phyloP scores from a whole-genome alignment of 2,329 filamentous ascomycete species.

The Phialophora tarda region DNA sequence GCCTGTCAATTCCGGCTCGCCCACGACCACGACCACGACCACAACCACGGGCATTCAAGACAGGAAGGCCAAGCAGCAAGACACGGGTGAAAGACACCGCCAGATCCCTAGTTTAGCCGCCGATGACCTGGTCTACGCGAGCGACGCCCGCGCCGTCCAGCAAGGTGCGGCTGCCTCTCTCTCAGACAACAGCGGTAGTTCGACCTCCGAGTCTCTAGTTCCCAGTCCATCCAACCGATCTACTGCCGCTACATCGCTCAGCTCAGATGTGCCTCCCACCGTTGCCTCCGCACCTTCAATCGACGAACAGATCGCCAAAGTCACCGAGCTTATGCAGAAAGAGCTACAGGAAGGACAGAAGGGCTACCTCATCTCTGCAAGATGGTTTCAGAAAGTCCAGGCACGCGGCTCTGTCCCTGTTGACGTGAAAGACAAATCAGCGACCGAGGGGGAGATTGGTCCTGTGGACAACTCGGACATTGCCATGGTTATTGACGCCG shows the following conservation, averaged over 20 bases:
- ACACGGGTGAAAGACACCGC: conserved; percentile 33
- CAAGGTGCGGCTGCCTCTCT: conserved; percentile 31
- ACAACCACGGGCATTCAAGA: conserved; percentile 20
- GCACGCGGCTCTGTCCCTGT: conserved; percentile 67
- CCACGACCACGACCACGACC: conserved; percentile 15
- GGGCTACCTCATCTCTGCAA: conserved; percentile 77
- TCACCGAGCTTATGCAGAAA: conserved; percentile 63
- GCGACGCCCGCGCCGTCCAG: conserved; percentile 49
- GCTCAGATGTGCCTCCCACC: conserved; percentile 32
- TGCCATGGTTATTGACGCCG: conserved; percentile 62
- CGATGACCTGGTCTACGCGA: conserved; percentile 39
- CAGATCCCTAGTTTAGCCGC: conserved; percentile 23
- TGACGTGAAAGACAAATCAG: conserved; percentile 59
- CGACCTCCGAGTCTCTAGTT: conserved; percentile 47
- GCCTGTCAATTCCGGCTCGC: conserved; percentile 22
- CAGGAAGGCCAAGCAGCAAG: conserved; percentile 37
- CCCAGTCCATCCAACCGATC: conserved; percentile 49
- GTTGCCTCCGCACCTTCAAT: conserved; percentile 52
- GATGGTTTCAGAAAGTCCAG: conserved; percentile 77
- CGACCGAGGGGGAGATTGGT: conserved; percentile 69
- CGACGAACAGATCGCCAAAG: conserved; percentile 75
- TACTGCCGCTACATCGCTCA: conserved; percentile 43
- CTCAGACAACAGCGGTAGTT: conserved; percentile 42
- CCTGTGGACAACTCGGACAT: conserved; percentile 88
- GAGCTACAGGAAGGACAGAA: conserved; percentile 70